Evolutionary conservation across 2,329 filamentous ascomycete genomes (phyloP), one percentile per base, ranked within the genome.

Genomic region (Pestalotiopsis sp.): DNA sequence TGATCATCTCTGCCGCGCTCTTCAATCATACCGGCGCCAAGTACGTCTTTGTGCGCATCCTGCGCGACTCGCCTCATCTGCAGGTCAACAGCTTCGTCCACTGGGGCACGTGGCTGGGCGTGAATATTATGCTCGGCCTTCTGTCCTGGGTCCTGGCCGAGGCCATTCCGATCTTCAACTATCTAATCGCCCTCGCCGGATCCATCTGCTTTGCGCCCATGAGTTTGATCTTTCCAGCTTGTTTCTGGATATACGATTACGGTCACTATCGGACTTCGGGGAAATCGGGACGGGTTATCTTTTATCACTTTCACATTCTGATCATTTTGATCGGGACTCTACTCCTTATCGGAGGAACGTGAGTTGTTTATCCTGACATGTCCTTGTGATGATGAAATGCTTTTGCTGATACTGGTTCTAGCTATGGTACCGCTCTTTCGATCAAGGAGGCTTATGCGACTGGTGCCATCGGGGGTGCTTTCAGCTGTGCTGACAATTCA

Each of bases 1-100:
- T 91, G 4, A 77, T 87, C 39, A 83, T 90, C 52, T 75, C 72
- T 38, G 75, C 74, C 0, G 75, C 73, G 64, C 68, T 78, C 3
- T 77, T 76, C 66, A 70, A 74, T 25, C 77, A 79, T 67, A 73
- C 77, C 13, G 76, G 75, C 1, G 74, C 76, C 23, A 80, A 79
- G 69, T 78, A 77, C 65, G 68, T 80, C 2, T 78, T 79, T 63
- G 77, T 80, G 4, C 75, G 78, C 14, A 70, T 78, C 9, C 72
- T 79, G 5, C 76, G 78, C 27, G 69, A 73, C 66, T 73, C 75
- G 20, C 62, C 56, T 14, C 77, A 79, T 65, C 71, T 78, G 2
- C 77, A 78, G 69, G 69, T 71, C 31, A 76, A 77, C 67, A 74
- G 73, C 7, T 23, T 74, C 20, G 68, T 75, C 11, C 76, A 77